Percentiles rank a stretch among this genome's conserved stretches.
Conservation (phyloP, 306 rosid species). For the apple (Malus domestica) region ASM211411v1 NC_041795.1:6870501-6871000, state of each 20-base stretch:
- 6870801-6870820: conserved; percentile 79
- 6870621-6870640: background rate
- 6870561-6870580: background rate
- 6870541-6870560: background rate
- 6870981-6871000: background rate
- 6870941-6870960: background rate
- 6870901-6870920: background rate
- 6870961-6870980: background rate
- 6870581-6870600: background rate
- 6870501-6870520: background rate
- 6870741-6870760: background rate
- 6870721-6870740: background rate
- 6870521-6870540: background rate
- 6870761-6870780: conserved; percentile 9
- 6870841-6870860: conserved; percentile 85
- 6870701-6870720: background rate
- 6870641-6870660: background rate
- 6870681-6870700: background rate
- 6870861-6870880: conserved; percentile 62
- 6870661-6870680: background rate
- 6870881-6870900: background rate
- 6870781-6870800: conserved; percentile 41
- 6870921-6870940: background rate
- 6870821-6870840: conserved; percentile 81
- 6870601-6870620: background rate